A percentile compares a stretch with the other conserved stretches of the same genome.
phyloP scores from a whole-genome alignment of 2,329 filamentous ascomycete genomes.

The Magnaporthiopsis rhizophila region DNA sequence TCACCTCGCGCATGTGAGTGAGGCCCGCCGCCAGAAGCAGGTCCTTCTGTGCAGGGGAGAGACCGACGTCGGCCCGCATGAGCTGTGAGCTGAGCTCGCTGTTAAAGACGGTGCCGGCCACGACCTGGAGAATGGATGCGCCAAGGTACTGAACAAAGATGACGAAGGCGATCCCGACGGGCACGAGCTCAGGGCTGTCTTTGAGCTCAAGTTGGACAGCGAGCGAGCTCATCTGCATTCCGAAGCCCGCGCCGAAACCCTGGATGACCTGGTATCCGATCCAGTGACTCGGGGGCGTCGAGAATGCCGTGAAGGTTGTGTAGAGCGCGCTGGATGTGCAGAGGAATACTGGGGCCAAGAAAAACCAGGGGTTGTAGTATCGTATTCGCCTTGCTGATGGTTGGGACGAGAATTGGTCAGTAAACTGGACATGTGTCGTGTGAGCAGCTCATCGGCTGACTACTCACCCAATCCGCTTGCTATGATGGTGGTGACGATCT shows the following conservation, averaged over 20 bases:
- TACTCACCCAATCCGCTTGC: constrained; percentile 17
- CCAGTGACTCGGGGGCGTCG: constrained; percentile 27
- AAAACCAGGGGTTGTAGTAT: constrained; percentile 26
- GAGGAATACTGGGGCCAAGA: constrained; percentile 27
- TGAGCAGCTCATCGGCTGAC: too few species aligned
- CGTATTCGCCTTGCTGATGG: constrained; percentile 23
- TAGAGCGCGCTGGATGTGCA: constrained; percentile 28
- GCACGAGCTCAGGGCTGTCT: constrained; percentile 23
- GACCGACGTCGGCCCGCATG: too few species aligned
- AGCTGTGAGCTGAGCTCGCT: too few species aligned
- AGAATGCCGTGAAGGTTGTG: constrained; percentile 25
- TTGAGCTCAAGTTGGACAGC: constrained; percentile 23
- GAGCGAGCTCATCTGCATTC: constrained; percentile 36
- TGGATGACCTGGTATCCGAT: constrained; percentile 40
- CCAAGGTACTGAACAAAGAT: constrained; percentile 20
- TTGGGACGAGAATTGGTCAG: too few species aligned
- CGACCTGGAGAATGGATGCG: constrained; percentile 21
- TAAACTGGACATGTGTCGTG: too few species aligned
- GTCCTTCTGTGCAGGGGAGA: too few species aligned
- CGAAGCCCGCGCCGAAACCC: constrained; percentile 36
- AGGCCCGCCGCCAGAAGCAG: too few species aligned
- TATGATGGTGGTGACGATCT: constrained; percentile 27
- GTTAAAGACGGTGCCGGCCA: too few species aligned
- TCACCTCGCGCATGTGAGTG: too few species aligned
- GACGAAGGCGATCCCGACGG: constrained; percentile 30